phyloP scores from a whole-genome alignment of 768 basidiomycete genomes.

The Lentinula boryana region DNA sequence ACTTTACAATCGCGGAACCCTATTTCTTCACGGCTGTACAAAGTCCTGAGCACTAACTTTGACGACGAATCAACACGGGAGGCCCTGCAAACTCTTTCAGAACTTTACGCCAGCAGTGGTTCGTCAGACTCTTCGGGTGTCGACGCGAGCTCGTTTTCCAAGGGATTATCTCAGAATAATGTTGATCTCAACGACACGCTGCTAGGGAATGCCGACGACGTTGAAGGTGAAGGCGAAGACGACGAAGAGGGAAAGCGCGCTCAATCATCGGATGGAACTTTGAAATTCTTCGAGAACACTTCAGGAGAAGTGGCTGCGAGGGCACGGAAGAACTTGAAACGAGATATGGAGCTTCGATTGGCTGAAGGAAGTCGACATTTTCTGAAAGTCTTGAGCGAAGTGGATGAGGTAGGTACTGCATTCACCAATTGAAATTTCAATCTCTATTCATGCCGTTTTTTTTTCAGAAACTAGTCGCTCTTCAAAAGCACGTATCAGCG shows the following conservation, averaged over 20 bases:
- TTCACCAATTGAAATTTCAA: background rate
- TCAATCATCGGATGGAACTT: slow-evolving; percentile 9
- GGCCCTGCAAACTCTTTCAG: slow-evolving; percentile 77
- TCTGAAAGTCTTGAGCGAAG: slow-evolving; percentile 77
- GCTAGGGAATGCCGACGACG: background rate
- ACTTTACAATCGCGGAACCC: slow-evolving; percentile 52
- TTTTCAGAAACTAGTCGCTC: slow-evolving; percentile 71
- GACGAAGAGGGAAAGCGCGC: slow-evolving; percentile 24
- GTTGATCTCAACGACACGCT: slow-evolving; percentile 8
- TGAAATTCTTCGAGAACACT: slow-evolving; percentile 24
- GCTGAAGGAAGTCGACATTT: slow-evolving; percentile 80
- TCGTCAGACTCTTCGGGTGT: background rate
- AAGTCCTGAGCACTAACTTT: slow-evolving; percentile 78
- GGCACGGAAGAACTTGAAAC: slow-evolving; percentile 73
- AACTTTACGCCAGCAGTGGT: slow-evolving; percentile 51
- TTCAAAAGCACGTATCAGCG: slow-evolving; percentile 69
- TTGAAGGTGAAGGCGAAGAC: slow-evolving; percentile 14
- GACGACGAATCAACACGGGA: slow-evolving; percentile 74
- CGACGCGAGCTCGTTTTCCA: slow-evolving; percentile 20
- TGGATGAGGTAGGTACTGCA: slow-evolving; percentile 71
- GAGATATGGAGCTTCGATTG: slow-evolving; percentile 81
- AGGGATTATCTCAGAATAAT: slow-evolving; percentile 14
- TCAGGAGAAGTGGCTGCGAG: slow-evolving; percentile 63
- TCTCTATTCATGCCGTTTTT: slow-evolving; percentile 5
- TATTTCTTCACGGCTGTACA: slow-evolving; percentile 82